phyloP scores from a whole-genome alignment of 2,329 filamentous ascomycete genomes.

The Arthrobotrys musiformis region DNA sequence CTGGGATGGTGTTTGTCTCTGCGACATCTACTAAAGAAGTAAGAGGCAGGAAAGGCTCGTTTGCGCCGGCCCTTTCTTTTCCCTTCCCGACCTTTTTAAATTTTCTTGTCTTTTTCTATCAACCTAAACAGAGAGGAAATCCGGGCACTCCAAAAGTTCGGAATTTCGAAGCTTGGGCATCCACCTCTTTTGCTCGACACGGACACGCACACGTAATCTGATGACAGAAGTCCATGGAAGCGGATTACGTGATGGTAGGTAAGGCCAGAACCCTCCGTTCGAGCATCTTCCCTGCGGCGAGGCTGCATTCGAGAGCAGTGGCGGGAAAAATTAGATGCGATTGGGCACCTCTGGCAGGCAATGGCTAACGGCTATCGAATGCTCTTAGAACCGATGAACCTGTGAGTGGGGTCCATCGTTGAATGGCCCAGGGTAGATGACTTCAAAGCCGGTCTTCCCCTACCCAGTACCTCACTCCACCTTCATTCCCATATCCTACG shows the following conservation, averaged over 20 bases:
- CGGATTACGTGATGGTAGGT: slow-evolving; percentile 56
- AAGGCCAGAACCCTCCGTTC: slow-evolving; percentile 16
- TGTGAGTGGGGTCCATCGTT: slow-evolving; percentile 46
- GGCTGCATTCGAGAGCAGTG: slow-evolving; percentile 3
- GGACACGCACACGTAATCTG: slow-evolving; percentile 14
- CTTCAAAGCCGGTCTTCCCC: slow-evolving; percentile 48
- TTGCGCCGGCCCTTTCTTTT: slow-evolving; percentile 27
- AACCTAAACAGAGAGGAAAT: no score
- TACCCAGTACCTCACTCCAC: slow-evolving; percentile 54
- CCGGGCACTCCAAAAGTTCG: no score
- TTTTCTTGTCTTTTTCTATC: neutral
- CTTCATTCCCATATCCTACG: slow-evolving; percentile 53
- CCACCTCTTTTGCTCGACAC: slow-evolving; percentile 25
- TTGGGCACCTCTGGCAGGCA: no score
- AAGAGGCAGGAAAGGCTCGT: slow-evolving; percentile 5
- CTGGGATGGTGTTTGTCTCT: slow-evolving; percentile 33
- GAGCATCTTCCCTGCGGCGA: slow-evolving; percentile 29
- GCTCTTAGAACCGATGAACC: slow-evolving; percentile 40
- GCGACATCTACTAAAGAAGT: slow-evolving; percentile 22
- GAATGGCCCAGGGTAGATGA: slow-evolving; percentile 54
- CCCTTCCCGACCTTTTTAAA: slow-evolving; percentile 25
- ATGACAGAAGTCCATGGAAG: slow-evolving; percentile 52
- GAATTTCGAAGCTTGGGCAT: neutral
- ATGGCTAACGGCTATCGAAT: neutral
- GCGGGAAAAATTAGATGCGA: neutral